Conservation (phyloP, 1,284 basidiomycete genomes). For the Ganoderma lingzhi region DNA sequence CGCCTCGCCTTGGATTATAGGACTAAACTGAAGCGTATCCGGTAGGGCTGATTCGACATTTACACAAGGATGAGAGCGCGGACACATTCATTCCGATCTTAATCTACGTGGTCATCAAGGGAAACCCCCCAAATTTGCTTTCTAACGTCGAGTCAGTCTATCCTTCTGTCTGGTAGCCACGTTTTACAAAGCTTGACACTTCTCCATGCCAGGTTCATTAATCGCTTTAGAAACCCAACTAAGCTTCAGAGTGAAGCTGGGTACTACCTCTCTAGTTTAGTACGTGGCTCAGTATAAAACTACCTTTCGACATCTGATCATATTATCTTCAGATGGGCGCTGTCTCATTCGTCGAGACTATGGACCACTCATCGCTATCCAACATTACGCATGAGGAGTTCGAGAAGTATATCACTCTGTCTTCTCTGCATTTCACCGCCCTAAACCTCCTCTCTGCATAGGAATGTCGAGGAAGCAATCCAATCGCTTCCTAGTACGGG, state of each 20-base stretch:
- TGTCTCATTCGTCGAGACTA: constrained; percentile 95
- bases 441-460: constrained; percentile 34
- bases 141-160: constrained; percentile 90
- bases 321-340: constrained; percentile 76
- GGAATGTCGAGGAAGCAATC: constrained; percentile 88
- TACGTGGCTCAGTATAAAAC: constrained; percentile 47
- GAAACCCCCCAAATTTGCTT: constrained; percentile 92
- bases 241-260: constrained; percentile 96
- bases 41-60: constrained; percentile 88
- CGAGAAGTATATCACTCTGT: constrained; percentile 63
- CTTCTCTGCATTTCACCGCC: constrained; percentile 1
- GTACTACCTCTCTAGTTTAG: constrained; percentile 96
- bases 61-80: constrained; percentile 81
- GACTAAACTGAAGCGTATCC: constrained; percentile 11
- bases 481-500: constrained; percentile 73
- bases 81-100: constrained; percentile 96
- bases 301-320: background rate
- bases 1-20: constrained; percentile 20
- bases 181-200: background rate
- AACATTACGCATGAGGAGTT: constrained; percentile 95
- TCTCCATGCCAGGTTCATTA: constrained; percentile 79
- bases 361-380: constrained; percentile 94
- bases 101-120: constrained; percentile 93
- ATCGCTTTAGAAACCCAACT: constrained; percentile 89
- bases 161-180: background rate